Percentiles rank a stretch among this genome's conserved stretches.
Evolutionary conservation across 345 rosid genomes (phyloP).

Genomic region (Eucalyptus paniculata): DNA sequence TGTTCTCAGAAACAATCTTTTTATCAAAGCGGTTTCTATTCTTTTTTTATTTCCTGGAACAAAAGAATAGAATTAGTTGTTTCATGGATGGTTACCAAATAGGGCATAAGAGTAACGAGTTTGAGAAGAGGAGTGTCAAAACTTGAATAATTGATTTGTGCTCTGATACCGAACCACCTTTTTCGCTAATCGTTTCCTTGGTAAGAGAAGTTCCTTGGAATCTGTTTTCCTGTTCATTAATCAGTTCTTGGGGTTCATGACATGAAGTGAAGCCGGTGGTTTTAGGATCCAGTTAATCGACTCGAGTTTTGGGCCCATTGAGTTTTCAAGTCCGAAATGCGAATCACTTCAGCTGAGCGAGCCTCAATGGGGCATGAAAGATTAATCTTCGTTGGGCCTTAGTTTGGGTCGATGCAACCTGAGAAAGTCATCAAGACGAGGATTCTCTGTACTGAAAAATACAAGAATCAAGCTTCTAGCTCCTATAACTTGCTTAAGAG

Average conservation of each 20-base stretch:
- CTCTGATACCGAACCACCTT: background rate
- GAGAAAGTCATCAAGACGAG: background rate
- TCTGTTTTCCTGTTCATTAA: background rate
- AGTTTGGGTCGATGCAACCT: background rate
- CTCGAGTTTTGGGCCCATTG: background rate
- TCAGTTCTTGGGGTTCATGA: background rate
- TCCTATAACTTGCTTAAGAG: background rate
- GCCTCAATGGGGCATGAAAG: background rate
- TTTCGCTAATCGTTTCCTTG: background rate
- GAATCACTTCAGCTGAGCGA: background rate
- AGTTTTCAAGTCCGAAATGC: background rate
- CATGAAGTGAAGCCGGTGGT: background rate
- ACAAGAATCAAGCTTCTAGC: background rate
- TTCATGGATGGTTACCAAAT: too few relatives aligned
- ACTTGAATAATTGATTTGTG: background rate
- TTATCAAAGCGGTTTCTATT: fast-evolving
- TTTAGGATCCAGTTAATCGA: background rate
- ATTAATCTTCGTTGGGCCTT: background rate
- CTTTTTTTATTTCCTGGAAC: fast-evolving
- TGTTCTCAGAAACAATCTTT: fast-evolving
- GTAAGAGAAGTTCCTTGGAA: background rate
- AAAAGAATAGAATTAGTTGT: fast-evolving
- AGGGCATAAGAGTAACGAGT: background rate
- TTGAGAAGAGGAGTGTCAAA: background rate
- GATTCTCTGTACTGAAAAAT: background rate